A percentile compares a stretch with the other conserved stretches of the same genome.
Conservation (phyloP, 2,329 filamentous ascomycete species). For the Paracoccidioides lutzii region DNA sequence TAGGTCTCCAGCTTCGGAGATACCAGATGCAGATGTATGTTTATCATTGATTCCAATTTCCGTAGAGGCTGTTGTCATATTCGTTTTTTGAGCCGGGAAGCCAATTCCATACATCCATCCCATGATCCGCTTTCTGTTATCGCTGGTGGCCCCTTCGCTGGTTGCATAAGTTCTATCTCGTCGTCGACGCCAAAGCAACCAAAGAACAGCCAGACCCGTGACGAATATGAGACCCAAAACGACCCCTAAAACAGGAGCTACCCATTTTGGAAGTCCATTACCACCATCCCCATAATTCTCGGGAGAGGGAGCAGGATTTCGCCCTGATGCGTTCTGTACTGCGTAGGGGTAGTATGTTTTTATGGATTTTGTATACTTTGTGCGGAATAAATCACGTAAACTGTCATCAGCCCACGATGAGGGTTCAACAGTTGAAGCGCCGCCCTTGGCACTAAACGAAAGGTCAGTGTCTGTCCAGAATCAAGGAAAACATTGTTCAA, state of each 20-base stretch:
- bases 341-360: slow-evolving; percentile 49
- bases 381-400: slow-evolving; percentile 43
- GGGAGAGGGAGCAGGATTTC: slow-evolving; percentile 14
- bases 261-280: slow-evolving; percentile 41
- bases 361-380: slow-evolving; percentile 43
- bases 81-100: slow-evolving; percentile 27
- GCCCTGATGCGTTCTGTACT: background rate
- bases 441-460: slow-evolving; percentile 18
- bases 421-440: slow-evolving; percentile 18
- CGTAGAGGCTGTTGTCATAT: slow-evolving; percentile 13
- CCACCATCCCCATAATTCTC: slow-evolving; percentile 12
- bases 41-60: slow-evolving; percentile 11
- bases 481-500: background rate
- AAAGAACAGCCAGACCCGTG: slow-evolving; percentile 37
- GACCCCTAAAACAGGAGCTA: slow-evolving; percentile 50
- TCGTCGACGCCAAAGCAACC: slow-evolving; percentile 38
- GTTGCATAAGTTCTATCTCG: slow-evolving; percentile 31
- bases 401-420: slow-evolving; percentile 35
- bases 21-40: slow-evolving; percentile 4
- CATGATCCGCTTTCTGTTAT: slow-evolving; percentile 37
- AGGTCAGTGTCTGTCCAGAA: slow-evolving; percentile 6
- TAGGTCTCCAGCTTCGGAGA: slow-evolving; percentile 10
- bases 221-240: slow-evolving; percentile 48
- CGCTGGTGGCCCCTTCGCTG: slow-evolving; percentile 33
- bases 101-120: slow-evolving; percentile 40